phyloP scores from a whole-genome alignment of 176 grass and related monocot genomes.

The Zoysia japonica region DNA sequence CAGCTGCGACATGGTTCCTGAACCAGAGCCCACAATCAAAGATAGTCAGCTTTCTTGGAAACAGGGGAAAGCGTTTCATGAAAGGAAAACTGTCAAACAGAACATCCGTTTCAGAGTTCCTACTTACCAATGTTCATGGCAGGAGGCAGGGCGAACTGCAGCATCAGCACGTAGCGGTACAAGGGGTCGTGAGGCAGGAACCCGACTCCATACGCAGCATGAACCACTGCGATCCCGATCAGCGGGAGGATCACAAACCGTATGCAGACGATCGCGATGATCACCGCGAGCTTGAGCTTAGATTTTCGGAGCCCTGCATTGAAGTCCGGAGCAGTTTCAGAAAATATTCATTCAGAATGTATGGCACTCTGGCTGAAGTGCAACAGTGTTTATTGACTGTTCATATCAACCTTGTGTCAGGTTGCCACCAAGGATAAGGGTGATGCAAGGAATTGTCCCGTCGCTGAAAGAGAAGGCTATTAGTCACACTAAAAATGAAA shows the following conservation, averaged over 20 bases:
- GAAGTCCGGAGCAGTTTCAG: not conserved
- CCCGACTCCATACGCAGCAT: slow-evolving; percentile 51
- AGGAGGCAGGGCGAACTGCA: slow-evolving; percentile 82
- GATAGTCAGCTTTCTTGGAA: not conserved
- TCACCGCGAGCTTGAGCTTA: slow-evolving; percentile 42
- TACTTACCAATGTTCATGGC: slow-evolving; percentile 84
- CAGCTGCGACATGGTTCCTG: slow-evolving; percentile 77
- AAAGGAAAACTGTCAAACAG: not conserved
- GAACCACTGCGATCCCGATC: slow-evolving; percentile 64
- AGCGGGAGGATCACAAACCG: slow-evolving; percentile 66
- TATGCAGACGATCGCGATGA: slow-evolving; percentile 60
- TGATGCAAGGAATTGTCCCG: slow-evolving; percentile 83
- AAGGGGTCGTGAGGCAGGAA: slow-evolving; percentile 70
- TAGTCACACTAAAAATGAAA: not conserved
- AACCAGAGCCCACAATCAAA: slow-evolving; percentile 9
- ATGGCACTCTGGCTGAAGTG: not conserved
- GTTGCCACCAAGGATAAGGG: slow-evolving; percentile 90
- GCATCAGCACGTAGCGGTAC: slow-evolving; percentile 80
- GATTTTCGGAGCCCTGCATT: slow-evolving; percentile 65
- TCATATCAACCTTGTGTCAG: slow-evolving; percentile 55
- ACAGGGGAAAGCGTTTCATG: not conserved
- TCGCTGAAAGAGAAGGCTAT: slow-evolving; percentile 43
- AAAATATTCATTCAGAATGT: not conserved
- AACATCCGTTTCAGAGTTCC: not conserved
- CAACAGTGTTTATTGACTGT: not conserved